Evolutionary conservation across 164 flowering plant species (phyloP).

Genomic region (Amborella trichopoda): DNA sequence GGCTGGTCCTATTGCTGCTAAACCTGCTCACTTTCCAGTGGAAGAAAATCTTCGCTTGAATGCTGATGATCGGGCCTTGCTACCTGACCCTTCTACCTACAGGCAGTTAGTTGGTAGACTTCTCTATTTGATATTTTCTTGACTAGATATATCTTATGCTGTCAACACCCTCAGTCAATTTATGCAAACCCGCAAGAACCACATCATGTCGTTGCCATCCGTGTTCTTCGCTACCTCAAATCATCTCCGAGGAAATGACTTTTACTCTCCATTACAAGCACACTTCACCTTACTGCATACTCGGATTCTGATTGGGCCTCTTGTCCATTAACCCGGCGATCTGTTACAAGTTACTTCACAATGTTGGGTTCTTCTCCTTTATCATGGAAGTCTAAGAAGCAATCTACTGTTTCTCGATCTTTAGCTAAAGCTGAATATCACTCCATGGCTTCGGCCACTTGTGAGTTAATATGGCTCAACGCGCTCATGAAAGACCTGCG

Average conservation of each 20-base stretch:
- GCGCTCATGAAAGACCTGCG: neutral
- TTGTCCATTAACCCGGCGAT: neutral
- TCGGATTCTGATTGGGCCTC: neutral
- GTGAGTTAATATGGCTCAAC: neutral
- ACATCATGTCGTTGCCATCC: neutral
- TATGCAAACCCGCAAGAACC: neutral
- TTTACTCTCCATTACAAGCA: neutral
- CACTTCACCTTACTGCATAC: neutral
- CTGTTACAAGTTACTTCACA: neutral
- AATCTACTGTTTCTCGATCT: too few species aligned
- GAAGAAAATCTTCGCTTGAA: neutral
- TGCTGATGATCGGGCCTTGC: neutral
- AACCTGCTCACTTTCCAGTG: neutral
- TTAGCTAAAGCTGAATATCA: too few species aligned
- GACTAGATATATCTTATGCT: neutral
- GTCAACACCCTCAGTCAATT: too few species aligned
- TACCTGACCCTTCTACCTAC: neutral
- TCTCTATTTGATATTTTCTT: neutral
- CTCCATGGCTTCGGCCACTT: too few species aligned
- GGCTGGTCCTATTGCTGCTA: neutral
- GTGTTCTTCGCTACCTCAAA: neutral
- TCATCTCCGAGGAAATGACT: too few species aligned
- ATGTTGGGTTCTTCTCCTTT: too few species aligned
- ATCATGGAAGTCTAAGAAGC: too few species aligned
- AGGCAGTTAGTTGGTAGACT: neutral